Evolutionary conservation across 768 basidiomycete genomes (phyloP), one percentile per base, ranked within the genome.

Genomic region (Panaeolus cyanescens): DNA sequence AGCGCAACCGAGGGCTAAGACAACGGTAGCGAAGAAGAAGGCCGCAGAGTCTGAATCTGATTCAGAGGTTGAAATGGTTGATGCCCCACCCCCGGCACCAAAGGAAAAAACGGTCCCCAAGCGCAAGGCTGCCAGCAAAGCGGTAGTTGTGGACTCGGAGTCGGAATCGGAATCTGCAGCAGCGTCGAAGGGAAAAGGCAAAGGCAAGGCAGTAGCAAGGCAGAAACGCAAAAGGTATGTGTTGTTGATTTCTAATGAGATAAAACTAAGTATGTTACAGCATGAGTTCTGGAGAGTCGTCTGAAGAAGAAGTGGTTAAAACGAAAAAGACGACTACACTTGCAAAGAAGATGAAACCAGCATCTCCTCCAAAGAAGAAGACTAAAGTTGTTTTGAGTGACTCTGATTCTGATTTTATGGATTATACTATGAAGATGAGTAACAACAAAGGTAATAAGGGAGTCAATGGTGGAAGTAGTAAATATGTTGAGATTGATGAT

Each of bases 141-240:
- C 66, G 6, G 57, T 60, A 39, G 59, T 61, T 10, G 63, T 68
- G 33, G 64, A 70, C 37, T 74, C 74, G 17, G 75, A 76, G 31
- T 68, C 66, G 25, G 77, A 77, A 20, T 65, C 67, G 37, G 75
- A 72, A 20, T n/a, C n/a, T n/a, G 67, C 64, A 57, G 54, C 15
- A 8, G 13, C 53, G 62, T 54, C 55, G 59, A 72, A 64, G 61
- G 64, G 40, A 64, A 63, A 67, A 54, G 74, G 65, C 25, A 72
- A 74, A 59, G 69, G 58, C 32, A 62, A 68, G 55, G 62, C 54
- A 13, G 40, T 68, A 15, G 70, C 59, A 32, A 42, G 32, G 53
- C 15, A 75, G 42, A 93, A 93, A 74, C 85, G 90, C 40, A 93
- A 92, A 74, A 90, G 84, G 91, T 89, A 61, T 42, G 66, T 53